Evolutionary conservation across 306 rosid species (phyloP).

Genomic region (Vigna reflexopilosa): DNA sequence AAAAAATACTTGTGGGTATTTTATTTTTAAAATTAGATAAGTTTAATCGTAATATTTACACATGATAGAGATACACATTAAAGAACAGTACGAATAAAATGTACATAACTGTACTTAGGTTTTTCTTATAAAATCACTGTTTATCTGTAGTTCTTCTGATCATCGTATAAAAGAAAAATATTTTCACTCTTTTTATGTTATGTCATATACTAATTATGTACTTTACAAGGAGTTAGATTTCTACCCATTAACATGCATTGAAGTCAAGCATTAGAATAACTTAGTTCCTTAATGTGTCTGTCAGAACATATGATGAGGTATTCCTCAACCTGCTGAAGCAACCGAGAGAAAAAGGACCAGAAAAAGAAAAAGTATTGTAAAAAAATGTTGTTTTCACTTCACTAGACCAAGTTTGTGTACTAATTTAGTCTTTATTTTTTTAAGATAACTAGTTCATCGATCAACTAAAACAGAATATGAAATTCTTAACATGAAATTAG

Average conservation of each 20-base stretch:
- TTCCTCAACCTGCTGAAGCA: constrained; percentile 20
- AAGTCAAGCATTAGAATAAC: neutral
- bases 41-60: too few species aligned
- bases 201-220: neutral
- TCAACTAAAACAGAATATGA: neutral
- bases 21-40: too few species aligned
- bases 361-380: constrained; percentile 20
- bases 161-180: neutral
- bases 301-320: neutral
- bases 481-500: neutral
- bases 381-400: too few species aligned
- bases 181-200: neutral
- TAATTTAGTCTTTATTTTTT: too few species aligned
- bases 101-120: neutral
- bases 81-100: too few species aligned
- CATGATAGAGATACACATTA: too few species aligned
- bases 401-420: too few species aligned
- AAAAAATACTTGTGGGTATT: too few species aligned
- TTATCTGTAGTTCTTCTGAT: too few species aligned
- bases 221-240: neutral
- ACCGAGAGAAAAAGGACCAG: neutral
- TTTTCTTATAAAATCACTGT: too few species aligned
- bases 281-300: constrained; percentile 22
- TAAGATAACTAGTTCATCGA: too few species aligned
- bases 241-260: neutral